Evolutionary conservation across 1,139 yeast species (phyloP), one percentile per base, ranked within the genome.

Genomic region (Kodamaea derodonti): DNA sequence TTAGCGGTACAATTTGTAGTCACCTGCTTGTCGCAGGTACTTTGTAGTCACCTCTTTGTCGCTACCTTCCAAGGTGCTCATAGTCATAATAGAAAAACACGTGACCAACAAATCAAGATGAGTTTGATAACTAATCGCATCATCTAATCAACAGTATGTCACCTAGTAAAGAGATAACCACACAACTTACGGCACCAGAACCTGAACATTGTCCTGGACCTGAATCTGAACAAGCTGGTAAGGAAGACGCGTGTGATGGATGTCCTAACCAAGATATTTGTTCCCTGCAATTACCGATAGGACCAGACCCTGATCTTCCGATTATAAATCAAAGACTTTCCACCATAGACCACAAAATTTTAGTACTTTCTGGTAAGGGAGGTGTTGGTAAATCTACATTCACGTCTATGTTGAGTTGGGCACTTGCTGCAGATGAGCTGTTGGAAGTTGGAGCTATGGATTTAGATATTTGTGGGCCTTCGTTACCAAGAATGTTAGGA

Each of bases 161-260:
- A 24, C 33, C 33, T 18, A 22, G 34, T 4, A 30, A 28, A 27
- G 27, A 25, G 14, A 25, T 25, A 25, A 8, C 15, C 10, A 14
- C 60, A 3, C 58, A 61, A 41, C 55, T 69, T 20, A 50, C 53
- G 33, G 75, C 75, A 0, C 82, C 85, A 2, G 88, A 84, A 50
- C 96, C 97, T 2, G 97, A 88, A 52, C 97, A 92, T 60, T 92
- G 99, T 65, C 98, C 98, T 0, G 99, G 98, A 0, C 95, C 97
- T 1, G 96, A 90, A 54, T 84, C 95, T 2, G 96, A 87, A 46
- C 63, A 66, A 36, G 98, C 99, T 2, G 99, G 99, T 7, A 78
- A 82, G 51, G 92, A 87, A 2, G 95, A 86, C 52, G 95, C 97
- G 11, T 94, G 99, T 57, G 72, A 67, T 12, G 97, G 97, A 12